Conservation (phyloP, 2,329 filamentous ascomycete species). For the Tolypocladium capitatum region DNA sequence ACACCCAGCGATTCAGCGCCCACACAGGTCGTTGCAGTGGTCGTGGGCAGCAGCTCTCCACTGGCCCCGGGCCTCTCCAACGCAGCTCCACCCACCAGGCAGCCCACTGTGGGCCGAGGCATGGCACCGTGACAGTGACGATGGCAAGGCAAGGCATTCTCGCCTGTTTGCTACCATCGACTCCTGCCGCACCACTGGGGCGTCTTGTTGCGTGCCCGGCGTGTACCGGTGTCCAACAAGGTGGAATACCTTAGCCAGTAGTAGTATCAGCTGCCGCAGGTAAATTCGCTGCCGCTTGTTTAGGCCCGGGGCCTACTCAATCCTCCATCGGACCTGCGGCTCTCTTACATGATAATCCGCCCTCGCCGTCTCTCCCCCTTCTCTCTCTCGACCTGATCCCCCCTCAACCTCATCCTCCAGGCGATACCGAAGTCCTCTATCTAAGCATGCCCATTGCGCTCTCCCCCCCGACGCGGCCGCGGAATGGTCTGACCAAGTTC, state of each 20-base stretch:
- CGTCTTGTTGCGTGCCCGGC: background rate
- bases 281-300: background rate
- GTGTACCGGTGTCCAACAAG: background rate
- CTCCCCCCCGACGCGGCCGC: conserved; percentile 20
- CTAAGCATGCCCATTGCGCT: conserved; percentile 35
- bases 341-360: background rate
- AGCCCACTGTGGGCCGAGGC: conserved; percentile 3
- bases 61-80: background rate
- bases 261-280: background rate
- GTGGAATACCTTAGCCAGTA: background rate
- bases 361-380: background rate
- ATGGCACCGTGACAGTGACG: conserved; percentile 3
- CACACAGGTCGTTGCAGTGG: background rate
- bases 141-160: conserved; percentile 1
- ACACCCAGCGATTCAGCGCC: background rate
- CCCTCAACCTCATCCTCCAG: background rate
- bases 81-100: conserved; percentile 1
- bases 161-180: background rate
- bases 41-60: background rate
- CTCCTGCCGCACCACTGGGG: background rate
- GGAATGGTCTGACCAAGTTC: conserved; percentile 63
- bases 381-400: background rate
- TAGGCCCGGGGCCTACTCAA: background rate
- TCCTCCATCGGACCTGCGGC: background rate
- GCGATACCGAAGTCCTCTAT: background rate